A percentile compares a stretch with the other conserved stretches of the same genome.
These are phyloP conservation scores for Aphanocladium album DNA, from an alignment of 2,329 filamentous ascomycete species.

Conservation along the genomic window DNA sequence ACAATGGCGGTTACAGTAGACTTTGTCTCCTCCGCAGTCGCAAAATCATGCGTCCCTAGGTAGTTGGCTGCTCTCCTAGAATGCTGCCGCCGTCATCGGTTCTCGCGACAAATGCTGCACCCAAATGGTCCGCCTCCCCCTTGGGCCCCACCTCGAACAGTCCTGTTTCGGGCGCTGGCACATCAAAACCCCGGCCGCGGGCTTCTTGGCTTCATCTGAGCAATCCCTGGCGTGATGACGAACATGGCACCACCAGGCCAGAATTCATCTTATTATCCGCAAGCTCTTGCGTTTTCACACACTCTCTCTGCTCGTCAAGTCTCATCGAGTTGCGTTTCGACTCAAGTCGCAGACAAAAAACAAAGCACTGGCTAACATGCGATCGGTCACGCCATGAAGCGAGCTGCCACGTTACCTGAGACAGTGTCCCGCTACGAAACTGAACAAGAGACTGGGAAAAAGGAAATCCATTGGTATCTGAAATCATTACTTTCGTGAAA, in stretches of 20 bases:
- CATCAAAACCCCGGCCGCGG: neutral
- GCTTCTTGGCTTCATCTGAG: neutral
- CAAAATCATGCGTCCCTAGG: no score
- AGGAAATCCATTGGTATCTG: neutral
- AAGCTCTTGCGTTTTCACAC: no score
- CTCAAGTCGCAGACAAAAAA: no score
- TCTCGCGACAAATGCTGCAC: neutral
- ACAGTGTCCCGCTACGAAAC: neutral
- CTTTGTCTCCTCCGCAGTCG: no score
- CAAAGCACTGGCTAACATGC: no score
- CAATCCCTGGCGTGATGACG: no score
- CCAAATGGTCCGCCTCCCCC: neutral
- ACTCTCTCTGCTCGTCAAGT: no score
- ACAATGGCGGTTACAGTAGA: no score
- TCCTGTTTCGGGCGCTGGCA: neutral
- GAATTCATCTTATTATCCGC: no score
- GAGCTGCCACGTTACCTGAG: neutral
- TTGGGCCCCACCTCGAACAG: neutral
- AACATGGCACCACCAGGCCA: neutral
- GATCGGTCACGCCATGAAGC: neutral
- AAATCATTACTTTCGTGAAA: no score
- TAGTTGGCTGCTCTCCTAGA: no score
- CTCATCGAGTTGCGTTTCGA: no score
- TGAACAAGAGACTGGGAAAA: neutral
- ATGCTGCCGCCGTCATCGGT: neutral